These are phyloP conservation scores for Emmonsiellopsis sp. DNA, from an alignment of 2,329 filamentous ascomycete genomes.

Conservation along the genomic window DNA sequence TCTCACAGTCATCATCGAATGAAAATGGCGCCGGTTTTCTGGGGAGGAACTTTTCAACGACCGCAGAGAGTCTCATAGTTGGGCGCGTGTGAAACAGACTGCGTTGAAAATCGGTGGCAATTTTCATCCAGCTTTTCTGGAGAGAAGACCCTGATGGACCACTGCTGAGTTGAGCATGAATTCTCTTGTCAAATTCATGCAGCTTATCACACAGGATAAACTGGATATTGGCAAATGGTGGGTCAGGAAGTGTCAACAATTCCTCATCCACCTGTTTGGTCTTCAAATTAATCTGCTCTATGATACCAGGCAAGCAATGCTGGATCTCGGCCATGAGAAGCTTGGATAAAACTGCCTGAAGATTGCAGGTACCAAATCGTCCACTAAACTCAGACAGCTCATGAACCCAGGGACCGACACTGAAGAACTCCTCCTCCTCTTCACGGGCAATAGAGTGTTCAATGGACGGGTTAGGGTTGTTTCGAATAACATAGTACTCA, in stretches of 20 bases:
- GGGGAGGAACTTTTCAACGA: not conserved
- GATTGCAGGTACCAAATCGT: constrained; percentile 44
- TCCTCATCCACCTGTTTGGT: constrained; percentile 46
- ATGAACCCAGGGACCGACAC: constrained; percentile 36
- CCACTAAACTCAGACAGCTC: constrained; percentile 29
- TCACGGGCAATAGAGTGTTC: constrained; percentile 40
- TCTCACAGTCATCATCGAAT: constrained; percentile 6
- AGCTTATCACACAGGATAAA: constrained; percentile 55
- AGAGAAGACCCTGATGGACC: constrained; percentile 36
- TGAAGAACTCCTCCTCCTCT: constrained; percentile 46
- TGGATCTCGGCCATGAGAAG: constrained; percentile 42
- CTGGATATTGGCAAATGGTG: constrained; percentile 56
- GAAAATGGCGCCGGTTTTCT: not conserved
- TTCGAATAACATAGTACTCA: constrained; percentile 71
- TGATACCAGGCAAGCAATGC: constrained; percentile 25
- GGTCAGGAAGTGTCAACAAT: constrained; percentile 54
- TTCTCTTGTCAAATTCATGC: constrained; percentile 45
- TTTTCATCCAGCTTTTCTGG: constrained; percentile 32
- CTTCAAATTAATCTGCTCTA: constrained; percentile 35
- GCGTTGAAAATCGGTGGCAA: constrained; percentile 46
- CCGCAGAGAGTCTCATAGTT: constrained; percentile 21
- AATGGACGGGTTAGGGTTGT: constrained; percentile 36
- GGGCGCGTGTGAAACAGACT: constrained; percentile 38
- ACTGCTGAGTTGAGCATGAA: constrained; percentile 48
- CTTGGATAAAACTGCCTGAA: constrained; percentile 42